Conservation (phyloP, 2,329 filamentous ascomycete genomes). For the Aureobasidium sp. region DNA sequence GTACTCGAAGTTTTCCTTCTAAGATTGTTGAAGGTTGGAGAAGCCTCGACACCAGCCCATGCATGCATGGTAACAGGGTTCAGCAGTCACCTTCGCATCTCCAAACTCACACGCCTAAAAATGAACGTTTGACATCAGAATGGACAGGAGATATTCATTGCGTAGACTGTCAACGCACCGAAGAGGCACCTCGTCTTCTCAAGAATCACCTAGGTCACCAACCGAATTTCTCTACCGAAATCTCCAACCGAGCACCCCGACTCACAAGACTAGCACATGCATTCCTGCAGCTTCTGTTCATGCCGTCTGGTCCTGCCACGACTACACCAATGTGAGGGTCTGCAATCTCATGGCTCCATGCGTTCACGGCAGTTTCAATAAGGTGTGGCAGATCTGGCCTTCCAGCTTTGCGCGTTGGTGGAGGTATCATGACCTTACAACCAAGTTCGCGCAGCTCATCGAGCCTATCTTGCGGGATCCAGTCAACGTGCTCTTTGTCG, state of each 20-base stretch:
- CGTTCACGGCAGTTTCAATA: slow-evolving; percentile 31
- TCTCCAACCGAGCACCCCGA: slow-evolving; percentile 41
- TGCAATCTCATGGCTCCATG: slow-evolving; percentile 19
- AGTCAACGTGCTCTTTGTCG: slow-evolving; percentile 43
- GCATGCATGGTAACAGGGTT: not conserved
- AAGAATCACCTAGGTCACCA: slow-evolving; percentile 38
- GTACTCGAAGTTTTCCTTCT: too few species aligned
- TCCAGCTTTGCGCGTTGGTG: slow-evolving; percentile 45
- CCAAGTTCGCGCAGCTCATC: slow-evolving; percentile 43
- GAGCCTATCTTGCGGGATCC: slow-evolving; percentile 45
- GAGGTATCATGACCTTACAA: slow-evolving; percentile 46
- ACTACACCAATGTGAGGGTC: slow-evolving; percentile 42
- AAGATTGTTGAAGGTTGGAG: too few species aligned
- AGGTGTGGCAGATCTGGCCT: slow-evolving; percentile 45
- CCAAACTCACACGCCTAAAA: not conserved
- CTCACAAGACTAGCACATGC: slow-evolving; percentile 43
- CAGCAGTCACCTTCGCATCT: not conserved
- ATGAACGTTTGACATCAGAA: not conserved
- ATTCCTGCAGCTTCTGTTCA: slow-evolving; percentile 55
- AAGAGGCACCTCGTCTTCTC: not conserved
- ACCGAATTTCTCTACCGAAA: slow-evolving; percentile 60
- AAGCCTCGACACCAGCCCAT: not conserved
- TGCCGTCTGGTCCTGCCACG: slow-evolving; percentile 53
- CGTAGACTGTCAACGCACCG: not conserved
- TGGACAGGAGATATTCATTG: not conserved